These are phyloP conservation scores for Ceratobasidium sp. DNA, from an alignment of 1,284 basidiomycete genomes.

Conservation along the genomic window DNA sequence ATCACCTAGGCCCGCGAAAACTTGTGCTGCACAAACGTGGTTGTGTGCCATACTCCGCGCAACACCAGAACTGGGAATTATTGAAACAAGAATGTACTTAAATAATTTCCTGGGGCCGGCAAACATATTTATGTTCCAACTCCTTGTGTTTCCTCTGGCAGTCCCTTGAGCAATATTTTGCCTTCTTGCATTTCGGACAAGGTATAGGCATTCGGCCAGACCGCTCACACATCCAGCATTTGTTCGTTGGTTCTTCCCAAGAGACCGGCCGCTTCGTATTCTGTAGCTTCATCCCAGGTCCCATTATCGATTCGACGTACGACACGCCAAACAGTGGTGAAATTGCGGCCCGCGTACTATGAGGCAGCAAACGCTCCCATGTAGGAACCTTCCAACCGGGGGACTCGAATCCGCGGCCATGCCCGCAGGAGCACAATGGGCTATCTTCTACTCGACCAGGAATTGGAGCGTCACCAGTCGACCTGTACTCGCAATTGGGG, in stretches of 20 bases:
- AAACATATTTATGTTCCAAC: constrained; percentile 15
- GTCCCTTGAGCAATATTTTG: constrained; percentile 14
- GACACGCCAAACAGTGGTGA: constrained; percentile 24
- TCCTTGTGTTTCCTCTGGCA: constrained; percentile 21
- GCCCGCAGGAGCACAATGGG: constrained; percentile 13
- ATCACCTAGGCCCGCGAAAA: no score
- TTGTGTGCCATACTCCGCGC: no score
- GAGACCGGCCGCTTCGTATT: background rate
- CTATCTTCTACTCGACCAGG: background rate
- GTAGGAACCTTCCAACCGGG: constrained; percentile 9
- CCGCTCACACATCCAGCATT: constrained; percentile 23
- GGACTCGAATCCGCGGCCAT: constrained; percentile 10
- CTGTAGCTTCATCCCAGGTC: constrained; percentile 10
- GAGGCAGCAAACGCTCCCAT: constrained; percentile 7
- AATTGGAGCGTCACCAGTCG: background rate
- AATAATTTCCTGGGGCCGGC: background rate
- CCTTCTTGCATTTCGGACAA: constrained; percentile 32
- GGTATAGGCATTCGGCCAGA: background rate
- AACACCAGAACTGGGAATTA: no score
- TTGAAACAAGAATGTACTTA: no score
- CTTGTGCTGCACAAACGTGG: no score
- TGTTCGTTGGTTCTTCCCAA: background rate
- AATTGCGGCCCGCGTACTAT: constrained; percentile 16
- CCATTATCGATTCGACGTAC: constrained; percentile 11
- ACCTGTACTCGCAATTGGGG: constrained; percentile 19